Base-by-base conservation (phyloP, 2,329 filamentous ascomycete species). In the Metarhizium rileyi region DNA sequence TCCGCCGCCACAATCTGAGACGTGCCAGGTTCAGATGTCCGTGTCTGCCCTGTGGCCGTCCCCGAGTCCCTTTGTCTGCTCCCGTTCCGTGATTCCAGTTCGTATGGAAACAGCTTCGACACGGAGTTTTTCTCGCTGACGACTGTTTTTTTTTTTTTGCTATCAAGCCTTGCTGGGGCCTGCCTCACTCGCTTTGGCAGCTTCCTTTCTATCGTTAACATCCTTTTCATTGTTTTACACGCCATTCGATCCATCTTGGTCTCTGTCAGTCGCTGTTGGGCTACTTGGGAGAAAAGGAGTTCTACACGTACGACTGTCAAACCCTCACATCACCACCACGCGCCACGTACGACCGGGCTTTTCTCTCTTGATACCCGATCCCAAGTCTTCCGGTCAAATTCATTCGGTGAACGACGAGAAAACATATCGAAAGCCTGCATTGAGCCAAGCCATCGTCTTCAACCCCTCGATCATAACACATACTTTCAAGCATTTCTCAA, bases 171-270 rank as follows among this genome's bases (percentile, higher is more conserved):
- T 55, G 52, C 56, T 53, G 49, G 8, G 52, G 56, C 53, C 69
- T 68, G 68, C 71, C 71, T 80, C 79, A 77, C 71, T 83, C 78
- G 78, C 72, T 81, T 69, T 73, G 74, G 73, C 72, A 71, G 69
- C 62, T 68, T 69, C 61, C 51, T 53, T 59, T 59, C 65, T 53
- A 58, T 72, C 69, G 63, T 66, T 73, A 57, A 59, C 55, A 54
- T 50, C n/a, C 47, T 46, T 49, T 52, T 38, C 20, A 23, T 23
- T 26, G 16, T 16, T 35, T 27, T 18, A 16, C 41, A 33, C 41
- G 33, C 46, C 48, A 14, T 23, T 25, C 36, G n/a, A 41, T 30
- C 33, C 12, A 16, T 38, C 41, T 23, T n/a, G 9, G 10, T 42
- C 7, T 42, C 36, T 9, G 5, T 12, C 27, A n/a, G n/a, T 9